Evolutionary conservation across 345 rosid species (phyloP), one percentile per base, ranked within the genome.

Genomic region (Mangifera indica): DNA sequence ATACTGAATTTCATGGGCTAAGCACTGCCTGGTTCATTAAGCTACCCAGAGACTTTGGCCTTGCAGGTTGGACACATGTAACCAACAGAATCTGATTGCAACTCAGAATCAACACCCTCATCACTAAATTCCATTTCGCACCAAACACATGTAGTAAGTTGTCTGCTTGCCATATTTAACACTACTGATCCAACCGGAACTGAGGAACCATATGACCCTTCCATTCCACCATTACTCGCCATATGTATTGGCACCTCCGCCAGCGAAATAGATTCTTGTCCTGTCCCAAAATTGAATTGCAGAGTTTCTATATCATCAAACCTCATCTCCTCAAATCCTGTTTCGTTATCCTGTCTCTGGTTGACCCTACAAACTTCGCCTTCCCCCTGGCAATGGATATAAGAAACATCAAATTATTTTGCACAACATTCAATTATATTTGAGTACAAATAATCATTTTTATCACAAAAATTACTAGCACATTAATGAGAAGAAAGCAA

Each of bases 11-110:
- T 73, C 40, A 54, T 44, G 51, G 73, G 32, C 26, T 63, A 73
- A 70, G 32, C 46, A 29, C 55, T 42, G 44, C 62, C 81, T 57
- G 72, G 12, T 26, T 48, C 74, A 65, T 63, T 25, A 65, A 81
- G 71, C 60, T 82, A 80, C 57, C 89, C 84, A 20, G 86, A 83
- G 48, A 86, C 84, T 79, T 84, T 86, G 10, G 80, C 78, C 78
- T 87, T 88, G 89, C 92, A 90, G 74, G 79, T 69, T 2, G 84
- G 86, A 77, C 96, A 90, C 88, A 90, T 86, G 66, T 85, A 88
- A 66, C 91, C 96, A 14, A 84, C 89, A 5, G 95, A 87, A 66
- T 77, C 92, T 52, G 89, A 86, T 71, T 84, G 89, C 56, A 81
- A 17, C 54, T 85, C 87, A 11, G 87, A 71, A 79, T 81, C 87